phyloP scores from a whole-genome alignment of 2,329 filamentous ascomycete genomes.

The Penicillium sp. region DNA sequence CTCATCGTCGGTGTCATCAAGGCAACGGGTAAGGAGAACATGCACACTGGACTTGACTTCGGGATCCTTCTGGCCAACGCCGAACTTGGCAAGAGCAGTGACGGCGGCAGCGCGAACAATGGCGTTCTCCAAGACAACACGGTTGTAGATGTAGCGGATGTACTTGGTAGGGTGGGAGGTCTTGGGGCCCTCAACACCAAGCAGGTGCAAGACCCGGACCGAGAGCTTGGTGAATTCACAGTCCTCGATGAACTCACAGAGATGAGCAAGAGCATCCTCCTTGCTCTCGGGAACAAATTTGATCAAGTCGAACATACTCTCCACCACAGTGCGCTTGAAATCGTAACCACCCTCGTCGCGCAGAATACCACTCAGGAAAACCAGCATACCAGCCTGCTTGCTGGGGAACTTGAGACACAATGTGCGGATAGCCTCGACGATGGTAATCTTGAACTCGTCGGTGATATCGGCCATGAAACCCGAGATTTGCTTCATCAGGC shows the following conservation, averaged over 20 bases:
- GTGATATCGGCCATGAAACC: slow-evolving; percentile 99
- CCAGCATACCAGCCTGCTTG: slow-evolving; percentile 96
- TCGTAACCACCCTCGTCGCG: slow-evolving; percentile 96
- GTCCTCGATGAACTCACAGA: slow-evolving; percentile 99
- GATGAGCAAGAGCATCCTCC: slow-evolving; percentile 78
- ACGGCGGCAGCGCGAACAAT: slow-evolving; percentile 93
- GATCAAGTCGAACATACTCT: slow-evolving; percentile 99
- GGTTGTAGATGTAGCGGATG: slow-evolving; percentile 98
- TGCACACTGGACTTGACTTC: slow-evolving; percentile 95
- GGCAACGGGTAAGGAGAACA: slow-evolving; percentile 83
- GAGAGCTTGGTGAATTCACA: slow-evolving; percentile 98
- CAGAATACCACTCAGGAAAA: slow-evolving; percentile 93
- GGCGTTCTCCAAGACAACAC: slow-evolving; percentile 93
- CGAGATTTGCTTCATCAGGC: slow-evolving; percentile 97
- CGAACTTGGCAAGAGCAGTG: slow-evolving; percentile 93
- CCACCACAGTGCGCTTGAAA: slow-evolving; percentile 94
- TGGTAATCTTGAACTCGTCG: slow-evolving; percentile 99
- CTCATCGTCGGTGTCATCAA: slow-evolving; percentile 97
- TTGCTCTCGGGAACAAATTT: slow-evolving; percentile 92
- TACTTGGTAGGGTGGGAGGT: slow-evolving; percentile 96
- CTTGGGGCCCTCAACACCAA: slow-evolving; percentile 91
- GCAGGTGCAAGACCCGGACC: slow-evolving; percentile 87
- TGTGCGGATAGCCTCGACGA: slow-evolving; percentile 95
- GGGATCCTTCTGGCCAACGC: slow-evolving; percentile 89
- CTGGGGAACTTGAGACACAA: slow-evolving; percentile 95